These are phyloP conservation scores for Geranium rotundifolium DNA, from an alignment of 345 rosid genomes.

Conservation along the genomic window DNA sequence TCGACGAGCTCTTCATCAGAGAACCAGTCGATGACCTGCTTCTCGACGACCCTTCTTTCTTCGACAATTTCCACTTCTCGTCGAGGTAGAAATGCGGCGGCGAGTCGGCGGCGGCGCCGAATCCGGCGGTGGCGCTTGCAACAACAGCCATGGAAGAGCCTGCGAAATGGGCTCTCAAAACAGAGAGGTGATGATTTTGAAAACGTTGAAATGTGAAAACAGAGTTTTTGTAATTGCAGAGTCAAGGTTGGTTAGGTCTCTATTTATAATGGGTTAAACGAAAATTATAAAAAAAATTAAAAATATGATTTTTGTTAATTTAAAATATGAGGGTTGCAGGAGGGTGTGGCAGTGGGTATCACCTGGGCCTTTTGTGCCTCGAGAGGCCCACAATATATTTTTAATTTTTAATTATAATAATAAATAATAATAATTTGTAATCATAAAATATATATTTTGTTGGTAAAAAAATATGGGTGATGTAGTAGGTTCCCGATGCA, in stretches of 20 bases:
- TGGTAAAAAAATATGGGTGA: too few relatives aligned
- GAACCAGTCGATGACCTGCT: constrained; percentile 36
- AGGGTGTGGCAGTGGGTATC: too few relatives aligned
- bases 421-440: too few relatives aligned
- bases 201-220: too few relatives aligned
- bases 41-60: constrained; percentile 49
- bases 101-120: constrained; percentile 19
- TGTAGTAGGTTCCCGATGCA: not conserved
- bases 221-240: not conserved
- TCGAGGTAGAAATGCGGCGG: constrained; percentile 33
- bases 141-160: too few relatives aligned
- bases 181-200: too few relatives aligned
- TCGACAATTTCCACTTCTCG: constrained; percentile 56
- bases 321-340: not conserved
- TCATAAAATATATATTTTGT: too few relatives aligned
- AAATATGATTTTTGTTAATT: too few relatives aligned
- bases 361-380: not conserved
- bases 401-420: too few relatives aligned
- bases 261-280: not conserved
- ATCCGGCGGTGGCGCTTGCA: not conserved
- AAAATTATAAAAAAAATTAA: too few relatives aligned
- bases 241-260: not conserved
- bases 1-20: constrained; percentile 3
- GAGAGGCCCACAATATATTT: not conserved
- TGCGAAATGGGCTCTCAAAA: too few relatives aligned